Base-by-base conservation (phyloP, 2,329 filamentous ascomycete genomes). In the Amesomyces nigricolor region DNA sequence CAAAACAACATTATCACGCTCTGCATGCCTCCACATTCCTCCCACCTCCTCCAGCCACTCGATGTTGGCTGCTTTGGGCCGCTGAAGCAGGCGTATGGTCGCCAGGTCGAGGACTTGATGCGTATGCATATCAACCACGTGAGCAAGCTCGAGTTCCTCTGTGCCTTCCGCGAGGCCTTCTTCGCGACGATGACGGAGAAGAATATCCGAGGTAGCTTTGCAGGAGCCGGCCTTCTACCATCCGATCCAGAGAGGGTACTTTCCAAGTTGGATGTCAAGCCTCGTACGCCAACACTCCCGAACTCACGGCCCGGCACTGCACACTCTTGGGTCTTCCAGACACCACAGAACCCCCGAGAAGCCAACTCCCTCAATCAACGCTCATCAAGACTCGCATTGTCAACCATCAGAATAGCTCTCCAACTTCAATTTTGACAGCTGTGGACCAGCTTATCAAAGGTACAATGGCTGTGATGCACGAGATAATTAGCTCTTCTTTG, bases 31-130 rank as follows among this genome's bases (percentile, higher is more conserved):
- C 5, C 64, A 13, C 59, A 72, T 61, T 69, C 62, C 29, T 73
- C 67, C 49, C 61, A 73, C 52, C 70, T 19, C 14, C 65, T 71
- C 17, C 65, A 75, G 62, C 70, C 67, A 47, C 68, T 74, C 49
- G 64, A 74, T 66, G 61, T 73, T 40, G 63, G 62, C 22, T 69
- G 64, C 58, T 74, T 74, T 63, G 56, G 30, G 30, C 30, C 10
- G 10, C 10, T 32, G 30, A 32, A 32, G 30, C 10, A 32, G 30
- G 10, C 10, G 14, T 39, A 39, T 14, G 62, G 48, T 61, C 65
- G 19, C 61, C 73, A 26, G 72, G 13, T 39, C 9, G n/a, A 39
- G 37, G 37, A 9, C 37, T 39, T 39, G 14, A 16, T 16, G 14
- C n/a, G n/a, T 2, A 39, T 39, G 14, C 14, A 39, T 39, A 39